Evolutionary conservation across 1,284 basidiomycete species (phyloP).

Genomic region (Hemileia vastatrix): DNA sequence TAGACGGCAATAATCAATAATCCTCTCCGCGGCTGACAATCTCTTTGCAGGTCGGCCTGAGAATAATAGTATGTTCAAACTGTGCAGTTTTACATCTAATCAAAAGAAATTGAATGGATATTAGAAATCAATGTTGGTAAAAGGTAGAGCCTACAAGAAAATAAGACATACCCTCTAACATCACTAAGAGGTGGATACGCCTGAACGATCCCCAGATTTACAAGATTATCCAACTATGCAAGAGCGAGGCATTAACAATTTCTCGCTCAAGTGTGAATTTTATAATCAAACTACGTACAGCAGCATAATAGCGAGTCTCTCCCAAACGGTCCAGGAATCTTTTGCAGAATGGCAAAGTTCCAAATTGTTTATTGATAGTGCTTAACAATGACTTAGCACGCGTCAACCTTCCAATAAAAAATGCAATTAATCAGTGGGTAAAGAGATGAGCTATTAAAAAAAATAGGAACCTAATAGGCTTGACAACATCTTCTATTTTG

Average conservation of each 20-base stretch:
- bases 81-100: conserved; percentile 80
- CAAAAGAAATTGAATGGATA: neutral
- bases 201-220: conserved; percentile 74
- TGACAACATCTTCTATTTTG: conserved; percentile 59
- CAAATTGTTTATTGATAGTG: conserved; percentile 86
- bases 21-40: conserved; percentile 89
- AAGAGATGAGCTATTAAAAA: neutral
- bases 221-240: conserved; percentile 72
- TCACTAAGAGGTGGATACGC: conserved; percentile 94
- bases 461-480: conserved; percentile 57
- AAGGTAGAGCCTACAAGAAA: conserved; percentile 45
- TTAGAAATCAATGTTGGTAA: neutral
- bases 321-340: conserved; percentile 85
- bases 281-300: conserved; percentile 52
- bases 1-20: conserved; percentile 55
- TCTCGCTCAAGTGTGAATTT: conserved; percentile 12
- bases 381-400: conserved; percentile 77
- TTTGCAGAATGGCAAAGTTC: conserved; percentile 88
- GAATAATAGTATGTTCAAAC: conserved; percentile 86
- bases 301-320: conserved; percentile 90
- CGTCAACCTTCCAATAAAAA: conserved; percentile 54
- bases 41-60: conserved; percentile 86
- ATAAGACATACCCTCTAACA: conserved; percentile 26
- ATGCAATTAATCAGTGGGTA: neutral
- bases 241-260: conserved; percentile 6